Conservation (phyloP, 257 asterid genomes). For the Solanum neorickii region DNA sequence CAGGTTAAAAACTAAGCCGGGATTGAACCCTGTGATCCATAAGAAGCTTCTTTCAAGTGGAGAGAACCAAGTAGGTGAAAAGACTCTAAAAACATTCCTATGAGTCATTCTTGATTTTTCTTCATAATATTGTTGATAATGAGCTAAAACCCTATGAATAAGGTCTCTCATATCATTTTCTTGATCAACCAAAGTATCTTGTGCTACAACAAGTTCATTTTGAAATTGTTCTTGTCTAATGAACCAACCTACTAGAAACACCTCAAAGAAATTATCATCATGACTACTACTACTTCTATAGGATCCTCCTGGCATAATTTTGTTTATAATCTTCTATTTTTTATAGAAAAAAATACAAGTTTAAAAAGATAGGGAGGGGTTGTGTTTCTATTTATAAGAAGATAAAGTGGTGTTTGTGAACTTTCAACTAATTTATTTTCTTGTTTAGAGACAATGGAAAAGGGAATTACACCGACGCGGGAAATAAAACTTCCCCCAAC, state of each 20-base stretch:
- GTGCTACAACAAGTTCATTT: constrained; percentile 12
- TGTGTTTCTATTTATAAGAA: not conserved
- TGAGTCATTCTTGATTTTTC: constrained; percentile 32
- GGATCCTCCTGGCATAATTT: constrained; percentile 7
- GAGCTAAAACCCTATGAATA: constrained; percentile 22
- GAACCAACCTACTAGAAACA: constrained; percentile 28
- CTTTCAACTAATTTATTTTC: not conserved
- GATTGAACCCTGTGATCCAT: constrained; percentile 48
- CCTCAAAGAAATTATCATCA: not conserved
- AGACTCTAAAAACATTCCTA: constrained; percentile 17
- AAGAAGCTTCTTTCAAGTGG: constrained; percentile 33
- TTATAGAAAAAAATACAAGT: not conserved
- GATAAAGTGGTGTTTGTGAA: not conserved
- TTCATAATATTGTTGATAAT: constrained; percentile 31
- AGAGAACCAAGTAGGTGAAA: constrained; percentile 49
- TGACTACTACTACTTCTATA: not conserved
- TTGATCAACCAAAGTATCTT: not conserved
- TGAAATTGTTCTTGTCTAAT: constrained; percentile 12
- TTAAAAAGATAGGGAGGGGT: not conserved
- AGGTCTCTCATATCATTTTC: constrained; percentile 6
- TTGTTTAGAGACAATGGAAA: not conserved
- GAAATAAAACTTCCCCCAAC: too few species aligned
- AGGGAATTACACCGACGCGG: not conserved
- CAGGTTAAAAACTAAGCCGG: constrained; percentile 23
- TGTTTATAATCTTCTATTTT: not conserved